Conservation (phyloP, 2,329 filamentous ascomycete species). For the Ophiostoma himal-ulmi region DNA sequence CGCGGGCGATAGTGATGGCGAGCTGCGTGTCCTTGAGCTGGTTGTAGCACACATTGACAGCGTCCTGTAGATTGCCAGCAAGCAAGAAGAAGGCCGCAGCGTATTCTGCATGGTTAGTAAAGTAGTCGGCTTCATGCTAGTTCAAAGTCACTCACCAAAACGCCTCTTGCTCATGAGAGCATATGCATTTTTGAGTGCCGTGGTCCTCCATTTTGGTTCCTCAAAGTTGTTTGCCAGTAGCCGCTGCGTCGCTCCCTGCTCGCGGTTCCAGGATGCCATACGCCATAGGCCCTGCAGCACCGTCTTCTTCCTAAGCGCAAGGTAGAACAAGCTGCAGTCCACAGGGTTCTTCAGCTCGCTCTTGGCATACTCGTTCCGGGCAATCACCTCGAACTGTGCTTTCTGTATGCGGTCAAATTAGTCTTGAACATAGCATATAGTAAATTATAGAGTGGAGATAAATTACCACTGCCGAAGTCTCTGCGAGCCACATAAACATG, state of each 20-base stretch:
- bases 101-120: constrained; percentile 57
- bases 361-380: constrained; percentile 87
- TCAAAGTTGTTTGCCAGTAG: constrained; percentile 87
- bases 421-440: background rate
- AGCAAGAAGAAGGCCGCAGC: constrained; percentile 93
- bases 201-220: constrained; percentile 78
- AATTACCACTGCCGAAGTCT: constrained; percentile 67
- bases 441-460: background rate
- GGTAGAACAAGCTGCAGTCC: constrained; percentile 84
- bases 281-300: constrained; percentile 90
- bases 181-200: constrained; percentile 93
- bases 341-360: constrained; percentile 82
- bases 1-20: constrained; percentile 77
- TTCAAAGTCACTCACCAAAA: constrained; percentile 52
- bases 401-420: constrained; percentile 41
- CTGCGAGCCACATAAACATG: constrained; percentile 90
- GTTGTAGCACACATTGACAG: constrained; percentile 77
- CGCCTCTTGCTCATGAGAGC: constrained; percentile 84
- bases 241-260: constrained; percentile 73
- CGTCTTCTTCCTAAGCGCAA: constrained; percentile 84
- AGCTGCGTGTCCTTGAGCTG: constrained; percentile 86
- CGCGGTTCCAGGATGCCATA: constrained; percentile 83
- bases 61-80: constrained; percentile 76
- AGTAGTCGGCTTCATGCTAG: background rate
- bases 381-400: constrained; percentile 80